Evolutionary conservation across 2,329 filamentous ascomycete genomes (phyloP).

Genomic region (Orbilia javanica): DNA sequence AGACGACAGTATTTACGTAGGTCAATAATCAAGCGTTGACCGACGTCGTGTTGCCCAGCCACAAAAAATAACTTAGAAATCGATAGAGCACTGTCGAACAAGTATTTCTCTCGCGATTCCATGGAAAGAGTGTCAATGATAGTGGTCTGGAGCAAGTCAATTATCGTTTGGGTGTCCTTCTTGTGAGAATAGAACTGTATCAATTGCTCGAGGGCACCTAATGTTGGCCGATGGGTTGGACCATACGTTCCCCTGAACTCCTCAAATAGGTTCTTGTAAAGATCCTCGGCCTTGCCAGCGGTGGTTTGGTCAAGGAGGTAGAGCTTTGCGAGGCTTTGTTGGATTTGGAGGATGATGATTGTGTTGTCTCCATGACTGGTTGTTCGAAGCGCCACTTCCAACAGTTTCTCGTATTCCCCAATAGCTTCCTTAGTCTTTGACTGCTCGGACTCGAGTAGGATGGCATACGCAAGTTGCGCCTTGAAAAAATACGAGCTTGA

Average conservation of each 20-base stretch:
- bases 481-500: conserved; percentile 37
- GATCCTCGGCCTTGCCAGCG: conserved; percentile 29
- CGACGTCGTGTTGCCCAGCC: conserved; percentile 2
- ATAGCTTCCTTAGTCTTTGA: conserved; percentile 22
- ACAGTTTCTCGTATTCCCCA: conserved; percentile 39
- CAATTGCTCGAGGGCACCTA: conserved; percentile 30
- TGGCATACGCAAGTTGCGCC: conserved; percentile 23
- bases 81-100: conserved; percentile 28
- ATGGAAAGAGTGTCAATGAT: conserved; percentile 20
- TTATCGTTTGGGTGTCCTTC: neutral
- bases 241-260: conserved; percentile 43
- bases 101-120: conserved; percentile 23
- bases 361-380: conserved; percentile 30
- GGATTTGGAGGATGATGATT: conserved; percentile 32
- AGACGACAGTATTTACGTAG: conserved; percentile 46
- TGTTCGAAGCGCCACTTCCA: conserved; percentile 20
- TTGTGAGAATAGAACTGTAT: conserved; percentile 34
- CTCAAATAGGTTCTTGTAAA: conserved; percentile 39
- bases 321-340: conserved; percentile 44
- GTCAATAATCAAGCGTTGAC: conserved; percentile 9
- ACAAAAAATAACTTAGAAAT: conserved; percentile 41
- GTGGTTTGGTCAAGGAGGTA: conserved; percentile 45
- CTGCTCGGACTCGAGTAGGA: conserved; percentile 30
- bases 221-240: conserved; percentile 4
- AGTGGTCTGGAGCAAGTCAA: conserved; percentile 23